Conservation (phyloP, 148 eudicot species). For the Drosera capensis region DNA sequence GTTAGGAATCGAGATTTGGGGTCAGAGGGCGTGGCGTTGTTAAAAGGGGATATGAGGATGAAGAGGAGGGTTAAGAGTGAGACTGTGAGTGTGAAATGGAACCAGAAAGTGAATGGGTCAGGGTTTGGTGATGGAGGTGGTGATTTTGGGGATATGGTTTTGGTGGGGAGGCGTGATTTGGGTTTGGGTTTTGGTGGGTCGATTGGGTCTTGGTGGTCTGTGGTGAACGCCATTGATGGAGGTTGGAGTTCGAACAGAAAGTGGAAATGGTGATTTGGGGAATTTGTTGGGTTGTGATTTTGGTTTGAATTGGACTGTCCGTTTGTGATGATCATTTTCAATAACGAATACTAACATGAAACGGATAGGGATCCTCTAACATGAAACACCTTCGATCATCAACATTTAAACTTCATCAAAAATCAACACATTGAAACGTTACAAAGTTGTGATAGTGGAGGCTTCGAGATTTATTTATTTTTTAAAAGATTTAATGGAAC, state of each 20-base stretch:
- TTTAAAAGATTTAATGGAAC: too few relatives aligned
- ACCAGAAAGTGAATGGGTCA: constrained; percentile 74
- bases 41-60: constrained; percentile 30
- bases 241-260: constrained; percentile 7
- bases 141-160: constrained; percentile 11
- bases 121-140: constrained; percentile 8
- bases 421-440: too few relatives aligned
- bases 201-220: constrained; percentile 29
- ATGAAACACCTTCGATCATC: too few relatives aligned
- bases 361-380: too few relatives aligned
- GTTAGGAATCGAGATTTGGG: constrained; percentile 72
- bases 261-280: too few relatives aligned
- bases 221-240: constrained; percentile 52
- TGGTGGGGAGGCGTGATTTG: constrained; percentile 10
- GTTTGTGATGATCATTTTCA: too few relatives aligned
- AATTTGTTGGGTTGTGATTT: too few relatives aligned
- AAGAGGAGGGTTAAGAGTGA: constrained; percentile 46
- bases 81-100: constrained; percentile 47
- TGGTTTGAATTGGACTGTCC: too few relatives aligned
- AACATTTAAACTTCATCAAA: too few relatives aligned
- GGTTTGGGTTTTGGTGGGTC: constrained; percentile 24
- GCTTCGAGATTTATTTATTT: too few relatives aligned
- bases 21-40: constrained; percentile 39
- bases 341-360: too few relatives aligned
- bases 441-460: too few relatives aligned